These are phyloP conservation scores for Suhomyces atakaporum DNA, from an alignment of 1,139 yeast species.

Conservation along the genomic window DNA sequence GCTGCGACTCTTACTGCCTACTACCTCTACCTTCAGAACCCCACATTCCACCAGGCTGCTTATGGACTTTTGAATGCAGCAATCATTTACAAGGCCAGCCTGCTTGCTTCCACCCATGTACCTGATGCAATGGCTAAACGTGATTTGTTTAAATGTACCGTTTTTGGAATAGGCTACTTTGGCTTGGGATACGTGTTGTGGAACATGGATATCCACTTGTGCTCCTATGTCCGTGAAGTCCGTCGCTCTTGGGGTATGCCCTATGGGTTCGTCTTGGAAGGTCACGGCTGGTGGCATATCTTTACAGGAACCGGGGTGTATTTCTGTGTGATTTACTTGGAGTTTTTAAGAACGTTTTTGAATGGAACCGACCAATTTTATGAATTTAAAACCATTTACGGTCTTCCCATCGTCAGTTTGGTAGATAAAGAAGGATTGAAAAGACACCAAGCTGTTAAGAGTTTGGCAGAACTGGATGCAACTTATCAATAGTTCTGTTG, in stretches of 20 bases:
- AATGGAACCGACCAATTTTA: constrained; percentile 54
- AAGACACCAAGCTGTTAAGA: constrained; percentile 22
- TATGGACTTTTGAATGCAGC: constrained; percentile 65
- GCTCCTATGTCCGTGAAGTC: constrained; percentile 59
- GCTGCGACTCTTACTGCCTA: constrained; percentile 59
- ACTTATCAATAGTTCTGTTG: too few species aligned
- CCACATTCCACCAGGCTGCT: constrained; percentile 83
- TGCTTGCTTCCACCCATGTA: constrained; percentile 54
- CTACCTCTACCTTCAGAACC: constrained; percentile 73
- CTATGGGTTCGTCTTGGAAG: constrained; percentile 81
- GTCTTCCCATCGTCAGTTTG: constrained; percentile 36
- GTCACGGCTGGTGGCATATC: constrained; percentile 99
- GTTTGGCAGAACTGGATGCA: constrained; percentile 19
- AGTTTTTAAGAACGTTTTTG: constrained; percentile 66
- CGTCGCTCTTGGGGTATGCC: constrained; percentile 81
- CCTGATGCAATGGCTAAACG: constrained; percentile 45
- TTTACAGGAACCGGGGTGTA: constrained; percentile 76
- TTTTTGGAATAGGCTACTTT: constrained; percentile 64
- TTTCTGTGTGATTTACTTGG: constrained; percentile 63
- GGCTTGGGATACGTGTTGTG: constrained; percentile 75
- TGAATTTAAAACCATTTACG: constrained; percentile 48
- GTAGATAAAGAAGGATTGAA: constrained; percentile 34
- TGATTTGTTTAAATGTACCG: constrained; percentile 56
- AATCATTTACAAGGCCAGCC: constrained; percentile 59
- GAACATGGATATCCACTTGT: constrained; percentile 83